phyloP scores from a whole-genome alignment of 2,329 filamentous ascomycete species.

The Stagonosporopsis cucurbitacearum region DNA sequence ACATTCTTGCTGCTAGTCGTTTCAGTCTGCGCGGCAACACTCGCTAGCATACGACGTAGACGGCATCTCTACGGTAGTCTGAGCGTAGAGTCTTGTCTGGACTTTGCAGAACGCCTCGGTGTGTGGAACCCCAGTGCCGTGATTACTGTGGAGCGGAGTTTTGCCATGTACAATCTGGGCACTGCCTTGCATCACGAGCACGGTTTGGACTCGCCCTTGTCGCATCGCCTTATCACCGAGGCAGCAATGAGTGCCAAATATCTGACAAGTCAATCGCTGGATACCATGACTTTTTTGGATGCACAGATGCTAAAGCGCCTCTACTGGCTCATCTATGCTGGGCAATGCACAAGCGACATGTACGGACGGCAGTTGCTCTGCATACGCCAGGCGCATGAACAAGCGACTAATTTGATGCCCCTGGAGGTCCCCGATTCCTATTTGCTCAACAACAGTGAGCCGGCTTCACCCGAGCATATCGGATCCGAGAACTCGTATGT shows the following conservation, averaged over 20 bases:
- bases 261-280: slow-evolving; percentile 19
- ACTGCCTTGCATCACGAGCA: slow-evolving; percentile 23
- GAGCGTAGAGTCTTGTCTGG: slow-evolving; percentile 24
- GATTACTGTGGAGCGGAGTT: slow-evolving; percentile 21
- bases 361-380: slow-evolving; percentile 23
- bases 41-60: slow-evolving; percentile 25
- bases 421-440: slow-evolving; percentile 22
- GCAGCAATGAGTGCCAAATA: slow-evolving; percentile 22
- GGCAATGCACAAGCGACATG: slow-evolving; percentile 29
- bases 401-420: slow-evolving; percentile 19
- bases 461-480: not conserved
- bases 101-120: slow-evolving; percentile 21
- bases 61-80: slow-evolving; percentile 22
- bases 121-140: slow-evolving; percentile 19
- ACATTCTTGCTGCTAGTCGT: slow-evolving; percentile 22
- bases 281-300: slow-evolving; percentile 21
- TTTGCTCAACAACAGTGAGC: not conserved
- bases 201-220: slow-evolving; percentile 21
- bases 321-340: slow-evolving; percentile 30
- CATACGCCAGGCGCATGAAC: slow-evolving; percentile 25
- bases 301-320: slow-evolving; percentile 25
- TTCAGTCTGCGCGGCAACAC: slow-evolving; percentile 27
- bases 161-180: slow-evolving; percentile 29
- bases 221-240: slow-evolving; percentile 22
- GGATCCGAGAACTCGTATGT: slow-evolving; percentile 17